Percentiles rank a stretch among this genome's conserved stretches.
These are phyloP conservation scores for Angomonas desouzai DNA, from an alignment of 208 protist genomes.

Conservation along the genomic window DNA sequence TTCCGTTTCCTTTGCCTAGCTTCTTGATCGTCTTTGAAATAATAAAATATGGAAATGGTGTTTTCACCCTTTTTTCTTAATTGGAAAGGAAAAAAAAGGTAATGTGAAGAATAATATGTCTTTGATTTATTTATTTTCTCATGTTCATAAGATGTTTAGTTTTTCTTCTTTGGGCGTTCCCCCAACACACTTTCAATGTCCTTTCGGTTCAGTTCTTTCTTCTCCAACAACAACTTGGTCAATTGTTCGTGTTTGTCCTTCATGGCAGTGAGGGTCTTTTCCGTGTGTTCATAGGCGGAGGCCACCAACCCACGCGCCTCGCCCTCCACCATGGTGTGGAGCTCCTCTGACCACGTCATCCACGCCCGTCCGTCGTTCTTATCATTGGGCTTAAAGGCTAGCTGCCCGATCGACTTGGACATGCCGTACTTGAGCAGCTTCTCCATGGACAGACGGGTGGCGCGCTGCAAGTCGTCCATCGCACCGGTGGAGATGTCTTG, in stretches of 20 bases:
- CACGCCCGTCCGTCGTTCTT: slow-evolving; percentile 85
- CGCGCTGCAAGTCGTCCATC: slow-evolving; percentile 90
- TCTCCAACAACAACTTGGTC: slow-evolving; percentile 69
- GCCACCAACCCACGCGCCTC: slow-evolving; percentile 75
- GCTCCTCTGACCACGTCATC: slow-evolving; percentile 86
- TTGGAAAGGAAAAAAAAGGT: too few species aligned
- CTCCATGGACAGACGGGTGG: slow-evolving; percentile 83
- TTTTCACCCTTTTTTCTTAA: too few species aligned
- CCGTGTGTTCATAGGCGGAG: slow-evolving; percentile 60
- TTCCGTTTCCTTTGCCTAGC: neutral
- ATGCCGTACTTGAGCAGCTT: slow-evolving; percentile 88
- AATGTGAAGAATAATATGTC: neutral
- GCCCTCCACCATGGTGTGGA: slow-evolving; percentile 83
- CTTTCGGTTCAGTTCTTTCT: slow-evolving; percentile 79
- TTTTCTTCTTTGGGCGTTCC: slow-evolving; percentile 30
- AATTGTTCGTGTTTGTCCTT: slow-evolving; percentile 71
- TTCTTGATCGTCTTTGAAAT: neutral
- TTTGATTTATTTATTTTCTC: slow-evolving; percentile 4
- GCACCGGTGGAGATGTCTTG: slow-evolving; percentile 88
- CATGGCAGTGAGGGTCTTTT: slow-evolving; percentile 63
- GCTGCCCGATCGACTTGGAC: slow-evolving; percentile 78
- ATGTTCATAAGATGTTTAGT: neutral
- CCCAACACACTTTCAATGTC: slow-evolving; percentile 84
- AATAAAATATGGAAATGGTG: too few species aligned
- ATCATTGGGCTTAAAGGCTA: slow-evolving; percentile 88